Evolutionary conservation across 352 stramenopile species (phyloP).

Genomic region (Aphanomyces stellatus): DNA sequence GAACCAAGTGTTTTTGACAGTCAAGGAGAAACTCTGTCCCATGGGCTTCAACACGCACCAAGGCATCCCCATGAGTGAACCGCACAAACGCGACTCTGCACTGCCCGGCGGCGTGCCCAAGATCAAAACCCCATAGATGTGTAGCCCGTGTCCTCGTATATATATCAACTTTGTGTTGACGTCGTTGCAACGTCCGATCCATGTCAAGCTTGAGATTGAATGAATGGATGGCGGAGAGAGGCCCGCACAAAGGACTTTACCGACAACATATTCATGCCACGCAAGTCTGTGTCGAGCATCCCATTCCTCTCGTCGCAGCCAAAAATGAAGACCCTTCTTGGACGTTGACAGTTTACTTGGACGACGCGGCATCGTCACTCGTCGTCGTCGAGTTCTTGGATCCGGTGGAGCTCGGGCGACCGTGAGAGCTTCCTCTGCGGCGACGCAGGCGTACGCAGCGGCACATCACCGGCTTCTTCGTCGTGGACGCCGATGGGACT

Average conservation of each 20-base stretch:
- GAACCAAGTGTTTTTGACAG: slow-evolving; percentile 36
- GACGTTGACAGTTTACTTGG: no score
- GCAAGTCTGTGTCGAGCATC: no score
- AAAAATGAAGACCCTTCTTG: no score
- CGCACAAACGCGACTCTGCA: neutral
- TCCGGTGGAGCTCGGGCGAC: slow-evolving; percentile 14
- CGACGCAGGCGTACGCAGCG: neutral
- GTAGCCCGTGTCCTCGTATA: neutral
- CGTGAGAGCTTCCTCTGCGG: slow-evolving; percentile 1
- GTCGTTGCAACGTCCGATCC: no score
- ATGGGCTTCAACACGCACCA: slow-evolving; percentile 40
- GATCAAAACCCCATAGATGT: neutral
- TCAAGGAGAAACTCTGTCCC: slow-evolving; percentile 37
- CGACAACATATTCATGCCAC: no score
- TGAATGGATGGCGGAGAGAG: no score
- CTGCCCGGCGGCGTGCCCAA: neutral
- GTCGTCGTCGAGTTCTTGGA: slow-evolving; percentile 6
- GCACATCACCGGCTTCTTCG: neutral
- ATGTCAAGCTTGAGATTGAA: no score
- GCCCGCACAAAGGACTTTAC: no score
- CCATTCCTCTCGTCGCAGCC: no score
- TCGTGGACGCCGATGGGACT: neutral
- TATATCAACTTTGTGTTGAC: no score
- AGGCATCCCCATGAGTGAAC: slow-evolving; percentile 23
- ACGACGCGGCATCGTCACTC: no score